Evolutionary conservation across 2,329 filamentous ascomycete species (phyloP).

Genomic region (Hypoxylon rubiginosum): DNA sequence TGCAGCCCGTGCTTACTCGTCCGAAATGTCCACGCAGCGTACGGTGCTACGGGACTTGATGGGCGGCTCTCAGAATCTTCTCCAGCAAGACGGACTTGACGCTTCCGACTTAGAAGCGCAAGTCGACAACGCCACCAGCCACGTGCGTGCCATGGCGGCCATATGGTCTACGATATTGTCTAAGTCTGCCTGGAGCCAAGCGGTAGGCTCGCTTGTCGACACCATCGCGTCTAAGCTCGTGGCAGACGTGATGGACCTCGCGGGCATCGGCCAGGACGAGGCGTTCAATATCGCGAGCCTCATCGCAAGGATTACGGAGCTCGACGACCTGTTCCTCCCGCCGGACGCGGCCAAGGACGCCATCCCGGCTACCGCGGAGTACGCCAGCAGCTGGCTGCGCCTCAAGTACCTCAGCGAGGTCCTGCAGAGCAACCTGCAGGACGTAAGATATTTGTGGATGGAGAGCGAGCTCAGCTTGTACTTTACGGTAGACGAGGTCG

Average conservation of each 20-base stretch:
- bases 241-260: constrained; percentile 71
- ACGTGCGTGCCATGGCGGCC: constrained; percentile 66
- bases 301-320: constrained; percentile 68
- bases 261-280: constrained; percentile 73
- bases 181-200: constrained; percentile 73
- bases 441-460: constrained; percentile 73
- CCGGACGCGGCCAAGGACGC: constrained; percentile 53
- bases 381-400: constrained; percentile 72
- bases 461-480: constrained; percentile 76
- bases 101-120: constrained; percentile 54
- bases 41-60: constrained; percentile 73
- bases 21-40: constrained; percentile 72
- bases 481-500: constrained; percentile 71
- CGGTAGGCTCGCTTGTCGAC: constrained; percentile 71
- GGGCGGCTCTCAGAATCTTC: constrained; percentile 70
- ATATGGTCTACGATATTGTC: constrained; percentile 71
- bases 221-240: constrained; percentile 71
- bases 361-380: constrained; percentile 70
- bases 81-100: constrained; percentile 69
- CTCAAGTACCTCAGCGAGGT: constrained; percentile 75
- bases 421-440: constrained; percentile 74
- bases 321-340: constrained; percentile 72
- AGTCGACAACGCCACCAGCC: constrained; percentile 66
- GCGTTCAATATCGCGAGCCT: constrained; percentile 72
- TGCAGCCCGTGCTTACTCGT: constrained; percentile 71